phyloP scores from a whole-genome alignment of 1,284 basidiomycete genomes.

The Athelia sp. region DNA sequence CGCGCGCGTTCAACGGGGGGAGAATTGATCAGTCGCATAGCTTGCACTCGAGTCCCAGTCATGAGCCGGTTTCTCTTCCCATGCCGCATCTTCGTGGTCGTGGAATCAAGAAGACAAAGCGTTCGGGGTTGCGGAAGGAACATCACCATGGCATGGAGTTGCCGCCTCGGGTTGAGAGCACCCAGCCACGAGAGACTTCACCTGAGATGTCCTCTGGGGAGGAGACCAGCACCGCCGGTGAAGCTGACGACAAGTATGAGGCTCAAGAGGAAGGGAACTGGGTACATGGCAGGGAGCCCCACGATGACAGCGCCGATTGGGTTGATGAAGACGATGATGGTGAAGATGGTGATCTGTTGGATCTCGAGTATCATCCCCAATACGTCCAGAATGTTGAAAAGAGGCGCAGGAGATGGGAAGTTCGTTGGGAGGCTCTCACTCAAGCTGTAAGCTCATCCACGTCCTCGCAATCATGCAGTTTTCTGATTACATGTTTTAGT shows the following conservation, averaged over 20 bases:
- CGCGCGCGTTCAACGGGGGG: constrained; percentile 34
- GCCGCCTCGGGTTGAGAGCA: constrained; percentile 73
- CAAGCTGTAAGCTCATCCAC: constrained; percentile 48
- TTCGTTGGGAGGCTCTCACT: constrained; percentile 65
- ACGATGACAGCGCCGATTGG: constrained; percentile 58
- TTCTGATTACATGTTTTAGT: constrained; percentile 36
- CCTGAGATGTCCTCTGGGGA: constrained; percentile 60
- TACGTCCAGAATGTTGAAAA: constrained; percentile 64
- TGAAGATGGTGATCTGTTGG: constrained; percentile 64
- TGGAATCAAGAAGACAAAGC: constrained; percentile 30
- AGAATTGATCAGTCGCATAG: constrained; percentile 35
- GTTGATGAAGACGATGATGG: constrained; percentile 68
- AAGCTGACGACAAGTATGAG: constrained; percentile 33
- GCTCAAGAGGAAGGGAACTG: constrained; percentile 32
- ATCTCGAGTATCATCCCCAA: constrained; percentile 70
- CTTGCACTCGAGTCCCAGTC: constrained; percentile 69
- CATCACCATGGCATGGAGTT: constrained; percentile 37
- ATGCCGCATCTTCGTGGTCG: constrained; percentile 33
- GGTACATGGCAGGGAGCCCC: constrained; percentile 26
- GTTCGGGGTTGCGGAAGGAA: constrained; percentile 21
- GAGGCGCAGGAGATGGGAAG: constrained; percentile 64
- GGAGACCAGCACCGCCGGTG: constrained; percentile 41
- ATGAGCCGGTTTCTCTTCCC: constrained; percentile 60
- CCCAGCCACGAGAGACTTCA: constrained; percentile 73
- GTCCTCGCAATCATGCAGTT: not conserved